Evolutionary conservation across 345 rosid genomes (phyloP).

Genomic region (Brassica cretica): DNA sequence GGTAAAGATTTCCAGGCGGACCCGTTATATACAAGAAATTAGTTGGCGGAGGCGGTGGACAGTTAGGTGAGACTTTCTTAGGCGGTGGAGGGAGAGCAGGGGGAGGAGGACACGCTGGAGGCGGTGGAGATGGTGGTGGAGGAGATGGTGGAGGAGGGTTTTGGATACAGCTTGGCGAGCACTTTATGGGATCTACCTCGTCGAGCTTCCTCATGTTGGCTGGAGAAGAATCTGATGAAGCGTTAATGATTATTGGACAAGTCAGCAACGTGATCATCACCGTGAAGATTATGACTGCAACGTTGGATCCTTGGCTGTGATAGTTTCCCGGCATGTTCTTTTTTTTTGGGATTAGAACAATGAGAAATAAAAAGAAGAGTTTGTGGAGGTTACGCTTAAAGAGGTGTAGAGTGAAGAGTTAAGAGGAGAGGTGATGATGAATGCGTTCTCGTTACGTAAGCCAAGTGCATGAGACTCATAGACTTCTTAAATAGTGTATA

Average conservation of each 20-base stretch:
- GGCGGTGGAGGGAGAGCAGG: slow-evolving; percentile 52
- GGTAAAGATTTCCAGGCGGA: slow-evolving; percentile 63
- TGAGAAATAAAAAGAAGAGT: not conserved
- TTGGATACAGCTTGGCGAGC: slow-evolving; percentile 50
- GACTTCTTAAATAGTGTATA: slow-evolving; percentile 33
- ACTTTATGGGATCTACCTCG: slow-evolving; percentile 47
- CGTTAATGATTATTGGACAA: slow-evolving; percentile 27
- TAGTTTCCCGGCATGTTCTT: slow-evolving; percentile 25
- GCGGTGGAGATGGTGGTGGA: slow-evolving; percentile 45
- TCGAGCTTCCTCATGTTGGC: slow-evolving; percentile 33
- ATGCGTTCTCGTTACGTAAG: slow-evolving; percentile 43
- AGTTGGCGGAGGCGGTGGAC: slow-evolving; percentile 64
- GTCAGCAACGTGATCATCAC: slow-evolving; percentile 34
- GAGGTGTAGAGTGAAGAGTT: not conserved
- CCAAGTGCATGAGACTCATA: slow-evolving; percentile 39
- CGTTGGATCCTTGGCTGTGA: slow-evolving; percentile 16
- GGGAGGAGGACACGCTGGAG: slow-evolving; percentile 44
- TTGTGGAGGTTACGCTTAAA: slow-evolving; percentile 13
- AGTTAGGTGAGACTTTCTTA: slow-evolving; percentile 46
- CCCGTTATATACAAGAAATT: slow-evolving; percentile 55
- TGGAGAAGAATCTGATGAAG: slow-evolving; percentile 23
- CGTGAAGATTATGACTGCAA: slow-evolving; percentile 17
- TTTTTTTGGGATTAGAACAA: not conserved
- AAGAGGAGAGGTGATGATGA: slow-evolving; percentile 32
- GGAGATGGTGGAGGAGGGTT: slow-evolving; percentile 58